Percentiles rank a stretch among this genome's conserved stretches.
These are phyloP conservation scores for Trypanosoma cruzi DNA, from an alignment of 208 protist genomes.

Conservation along the genomic window DNA sequence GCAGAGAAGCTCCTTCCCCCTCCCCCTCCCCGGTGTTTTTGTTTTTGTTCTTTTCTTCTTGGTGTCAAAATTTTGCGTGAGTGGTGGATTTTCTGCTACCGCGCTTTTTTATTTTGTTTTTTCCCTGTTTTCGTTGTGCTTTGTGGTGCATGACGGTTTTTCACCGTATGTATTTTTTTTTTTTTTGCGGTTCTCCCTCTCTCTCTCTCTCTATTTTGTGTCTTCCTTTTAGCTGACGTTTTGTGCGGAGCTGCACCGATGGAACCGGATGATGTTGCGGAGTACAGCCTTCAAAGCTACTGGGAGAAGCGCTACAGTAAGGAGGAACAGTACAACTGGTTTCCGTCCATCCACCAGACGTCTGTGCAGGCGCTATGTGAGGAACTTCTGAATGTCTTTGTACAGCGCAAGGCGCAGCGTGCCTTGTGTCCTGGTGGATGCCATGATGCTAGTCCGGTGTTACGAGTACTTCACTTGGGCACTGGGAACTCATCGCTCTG, in stretches of 20 bases:
- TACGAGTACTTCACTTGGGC: slow-evolving; percentile 80
- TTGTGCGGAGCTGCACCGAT: slow-evolving; percentile 9
- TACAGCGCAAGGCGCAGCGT: slow-evolving; percentile 3
- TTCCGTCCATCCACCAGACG: slow-evolving; percentile 63
- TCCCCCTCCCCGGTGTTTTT: neutral
- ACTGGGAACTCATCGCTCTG: slow-evolving; percentile 80
- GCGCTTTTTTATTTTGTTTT: neutral
- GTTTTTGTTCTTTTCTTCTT: neutral
- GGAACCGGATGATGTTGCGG: slow-evolving; percentile 55
- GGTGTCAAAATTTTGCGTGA: neutral
- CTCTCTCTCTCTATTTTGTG: slow-evolving; percentile 15
- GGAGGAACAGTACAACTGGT: slow-evolving; percentile 87
- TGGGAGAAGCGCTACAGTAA: slow-evolving; percentile 70
- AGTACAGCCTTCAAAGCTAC: slow-evolving; percentile 75
- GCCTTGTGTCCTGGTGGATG: neutral
- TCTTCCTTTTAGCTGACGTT: neutral
- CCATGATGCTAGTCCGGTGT: neutral
- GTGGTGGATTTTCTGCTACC: neutral
- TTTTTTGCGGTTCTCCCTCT: slow-evolving; percentile 10
- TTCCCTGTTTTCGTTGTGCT: neutral
- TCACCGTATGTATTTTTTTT: slow-evolving; percentile 15
- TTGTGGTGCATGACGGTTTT: neutral
- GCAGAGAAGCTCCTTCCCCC: too few species aligned
- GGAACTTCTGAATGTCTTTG: slow-evolving; percentile 43
- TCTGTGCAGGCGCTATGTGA: slow-evolving; percentile 53